A percentile compares a stretch with the other conserved stretches of the same genome.
Evolutionary conservation across 805 yeast genomes (phyloP).

Genomic region (Teunomyces panamensis): DNA sequence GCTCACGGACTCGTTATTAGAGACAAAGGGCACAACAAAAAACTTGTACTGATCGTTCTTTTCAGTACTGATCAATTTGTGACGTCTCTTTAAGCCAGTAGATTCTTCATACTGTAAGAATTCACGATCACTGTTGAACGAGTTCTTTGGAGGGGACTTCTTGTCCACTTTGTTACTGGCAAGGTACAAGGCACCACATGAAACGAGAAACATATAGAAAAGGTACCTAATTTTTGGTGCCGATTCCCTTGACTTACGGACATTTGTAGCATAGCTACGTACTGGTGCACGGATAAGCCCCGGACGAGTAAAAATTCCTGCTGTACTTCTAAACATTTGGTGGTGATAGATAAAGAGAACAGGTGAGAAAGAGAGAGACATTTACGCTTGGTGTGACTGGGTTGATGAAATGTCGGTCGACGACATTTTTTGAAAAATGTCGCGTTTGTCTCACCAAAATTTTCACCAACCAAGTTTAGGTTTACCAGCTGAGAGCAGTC

Average conservation of each 20-base stretch:
- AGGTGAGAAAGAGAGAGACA: not conserved
- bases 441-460: not conserved
- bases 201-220: conserved; percentile 32
- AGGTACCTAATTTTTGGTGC: conserved; percentile 36
- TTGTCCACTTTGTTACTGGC: conserved; percentile 30
- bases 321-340: not conserved
- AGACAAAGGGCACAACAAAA: conserved; percentile 37
- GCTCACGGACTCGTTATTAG: conserved; percentile 15
- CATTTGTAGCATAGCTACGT: conserved; percentile 5
- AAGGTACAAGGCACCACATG: conserved; percentile 30
- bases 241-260: conserved; percentile 1
- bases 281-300: conserved; percentile 2
- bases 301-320: not conserved
- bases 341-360: not conserved
- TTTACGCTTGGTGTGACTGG: not conserved
- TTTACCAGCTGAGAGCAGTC: not conserved
- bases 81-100: conserved; percentile 51
- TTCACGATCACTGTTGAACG: conserved; percentile 46
- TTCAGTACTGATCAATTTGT: conserved; percentile 38
- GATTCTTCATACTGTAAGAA: conserved; percentile 46
- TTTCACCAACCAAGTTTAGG: not conserved
- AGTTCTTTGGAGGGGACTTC: conserved; percentile 29
- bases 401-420: not conserved
- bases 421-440: not conserved
- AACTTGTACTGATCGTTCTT: conserved; percentile 38